Percentiles rank a stretch among this genome's conserved stretches.
Evolutionary conservation across 1,284 basidiomycete genomes (phyloP).

Genomic region (Trametes sp.): DNA sequence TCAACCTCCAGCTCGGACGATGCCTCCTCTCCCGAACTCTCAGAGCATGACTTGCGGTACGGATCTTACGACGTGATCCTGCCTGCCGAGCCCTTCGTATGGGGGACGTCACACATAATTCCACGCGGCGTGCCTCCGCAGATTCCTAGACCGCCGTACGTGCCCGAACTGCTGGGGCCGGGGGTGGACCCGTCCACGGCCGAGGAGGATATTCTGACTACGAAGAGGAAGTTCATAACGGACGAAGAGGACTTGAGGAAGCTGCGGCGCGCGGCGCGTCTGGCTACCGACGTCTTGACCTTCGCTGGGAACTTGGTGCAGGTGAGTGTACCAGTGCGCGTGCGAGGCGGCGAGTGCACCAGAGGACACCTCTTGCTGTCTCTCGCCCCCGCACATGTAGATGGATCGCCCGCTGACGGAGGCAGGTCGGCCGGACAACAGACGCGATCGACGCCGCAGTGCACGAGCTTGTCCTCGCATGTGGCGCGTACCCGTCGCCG

Average conservation of each 20-base stretch:
- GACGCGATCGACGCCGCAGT: conserved; percentile 73
- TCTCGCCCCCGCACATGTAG: not conserved
- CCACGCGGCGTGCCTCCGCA: conserved; percentile 64
- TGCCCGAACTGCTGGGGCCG: conserved; percentile 35
- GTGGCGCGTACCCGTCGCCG: conserved; percentile 89
- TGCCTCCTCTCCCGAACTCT: conserved; percentile 6
- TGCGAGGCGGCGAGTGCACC: not conserved
- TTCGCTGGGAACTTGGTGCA: conserved; percentile 64
- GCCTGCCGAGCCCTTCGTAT: conserved; percentile 69
- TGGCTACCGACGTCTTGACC: conserved; percentile 70
- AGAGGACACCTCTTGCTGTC: not conserved
- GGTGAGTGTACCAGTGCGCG: conserved; percentile 47
- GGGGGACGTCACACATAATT: conserved; percentile 68
- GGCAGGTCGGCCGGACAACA: conserved; percentile 78
- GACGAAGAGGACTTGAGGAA: conserved; percentile 63
- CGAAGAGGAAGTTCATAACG: conserved; percentile 56
- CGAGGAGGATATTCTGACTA: conserved; percentile 28
- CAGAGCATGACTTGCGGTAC: conserved; percentile 31
- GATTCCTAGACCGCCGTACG: conserved; percentile 72
- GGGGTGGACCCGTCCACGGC: conserved; percentile 4
- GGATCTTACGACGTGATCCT: conserved; percentile 71
- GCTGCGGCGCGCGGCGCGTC: conserved; percentile 63
- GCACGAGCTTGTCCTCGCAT: conserved; percentile 73
- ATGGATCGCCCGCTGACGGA: not conserved
- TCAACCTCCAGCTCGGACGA: not conserved